Percentiles rank a stretch among this genome's conserved stretches.
phyloP scores from a whole-genome alignment of 768 basidiomycete species.

The Mrakia frigida region DNA sequence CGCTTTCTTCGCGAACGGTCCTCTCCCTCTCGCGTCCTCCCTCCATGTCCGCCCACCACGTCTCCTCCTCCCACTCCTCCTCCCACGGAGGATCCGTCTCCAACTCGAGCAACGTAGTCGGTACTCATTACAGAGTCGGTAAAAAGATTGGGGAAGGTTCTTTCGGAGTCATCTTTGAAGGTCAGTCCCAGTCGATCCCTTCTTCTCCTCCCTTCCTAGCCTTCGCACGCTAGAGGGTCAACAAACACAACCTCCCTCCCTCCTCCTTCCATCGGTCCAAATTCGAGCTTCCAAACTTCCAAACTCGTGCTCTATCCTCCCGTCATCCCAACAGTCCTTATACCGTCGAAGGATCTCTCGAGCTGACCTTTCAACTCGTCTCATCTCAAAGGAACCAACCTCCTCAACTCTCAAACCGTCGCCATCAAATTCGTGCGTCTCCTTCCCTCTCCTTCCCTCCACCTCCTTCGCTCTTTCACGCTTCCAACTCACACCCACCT shows the following conservation, averaged over 20 bases:
- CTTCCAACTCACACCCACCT: neutral
- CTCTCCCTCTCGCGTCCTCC: neutral
- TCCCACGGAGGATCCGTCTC: slow-evolving; percentile 22
- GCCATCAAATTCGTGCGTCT: slow-evolving; percentile 99
- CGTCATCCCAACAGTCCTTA: neutral
- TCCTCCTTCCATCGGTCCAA: neutral
- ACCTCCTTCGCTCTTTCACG: neutral
- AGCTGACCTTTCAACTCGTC: neutral
- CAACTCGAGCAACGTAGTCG: slow-evolving; percentile 58
- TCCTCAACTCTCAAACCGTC: slow-evolving; percentile 96
- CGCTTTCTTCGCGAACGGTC: neutral
- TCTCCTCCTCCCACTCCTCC: slow-evolving; percentile 19
- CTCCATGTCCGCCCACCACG: slow-evolving; percentile 24
- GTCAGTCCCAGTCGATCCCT: slow-evolving; percentile 44
- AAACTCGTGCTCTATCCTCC: neutral
- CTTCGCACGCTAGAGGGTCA: slow-evolving; percentile 9
- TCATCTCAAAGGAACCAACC: slow-evolving; percentile 69
- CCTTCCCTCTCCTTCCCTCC: slow-evolving; percentile 18
- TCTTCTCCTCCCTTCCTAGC: slow-evolving; percentile 11
- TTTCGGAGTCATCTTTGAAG: slow-evolving; percentile 98
- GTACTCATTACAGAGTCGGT: slow-evolving; percentile 95
- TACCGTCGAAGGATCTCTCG: too few relatives aligned
- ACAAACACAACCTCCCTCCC: slow-evolving; percentile 2
- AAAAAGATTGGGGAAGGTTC: slow-evolving; percentile 99
- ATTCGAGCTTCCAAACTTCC: too few relatives aligned